A percentile compares a stretch with the other conserved stretches of the same genome.
These are phyloP conservation scores for Saccharomycopsis fermentans DNA, from an alignment of 805 yeast genomes.

Conservation along the genomic window DNA sequence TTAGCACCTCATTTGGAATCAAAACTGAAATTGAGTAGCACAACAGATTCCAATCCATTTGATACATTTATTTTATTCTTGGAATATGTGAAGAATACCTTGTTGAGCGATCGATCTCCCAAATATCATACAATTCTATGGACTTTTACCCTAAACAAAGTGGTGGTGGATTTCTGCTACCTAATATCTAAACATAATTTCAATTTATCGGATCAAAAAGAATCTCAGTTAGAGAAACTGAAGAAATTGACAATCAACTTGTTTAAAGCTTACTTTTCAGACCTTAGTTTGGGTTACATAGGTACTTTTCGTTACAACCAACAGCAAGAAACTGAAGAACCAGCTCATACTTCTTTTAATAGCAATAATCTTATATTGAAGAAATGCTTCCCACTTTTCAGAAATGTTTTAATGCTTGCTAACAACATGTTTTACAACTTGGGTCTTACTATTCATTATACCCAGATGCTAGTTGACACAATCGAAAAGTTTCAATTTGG, in stretches of 20 bases:
- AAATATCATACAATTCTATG: slow-evolving; percentile 6
- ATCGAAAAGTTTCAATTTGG: slow-evolving; percentile 1
- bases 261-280: not conserved
- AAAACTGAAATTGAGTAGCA: not conserved
- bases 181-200: not conserved
- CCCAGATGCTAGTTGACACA: not conserved
- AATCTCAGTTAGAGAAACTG: not conserved
- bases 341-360: not conserved
- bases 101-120: slow-evolving; percentile 2
- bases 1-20: slow-evolving; percentile 4
- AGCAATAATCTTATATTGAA: not conserved
- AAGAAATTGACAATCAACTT: not conserved
- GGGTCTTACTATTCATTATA: not conserved
- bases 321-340: not conserved
- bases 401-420: not conserved
- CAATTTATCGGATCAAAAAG: not conserved
- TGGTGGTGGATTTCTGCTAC: slow-evolving; percentile 3
- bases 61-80: not conserved
- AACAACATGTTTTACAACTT: not conserved
- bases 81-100: not conserved
- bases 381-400: not conserved
- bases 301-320: not conserved
- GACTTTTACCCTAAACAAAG: slow-evolving; percentile 9
- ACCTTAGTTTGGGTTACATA: slow-evolving; percentile 1
- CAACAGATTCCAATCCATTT: not conserved